A percentile compares a stretch with the other conserved stretches of the same genome.
phyloP scores from a whole-genome alignment of 2,329 filamentous ascomycete species.

The Didymella sp. region DNA sequence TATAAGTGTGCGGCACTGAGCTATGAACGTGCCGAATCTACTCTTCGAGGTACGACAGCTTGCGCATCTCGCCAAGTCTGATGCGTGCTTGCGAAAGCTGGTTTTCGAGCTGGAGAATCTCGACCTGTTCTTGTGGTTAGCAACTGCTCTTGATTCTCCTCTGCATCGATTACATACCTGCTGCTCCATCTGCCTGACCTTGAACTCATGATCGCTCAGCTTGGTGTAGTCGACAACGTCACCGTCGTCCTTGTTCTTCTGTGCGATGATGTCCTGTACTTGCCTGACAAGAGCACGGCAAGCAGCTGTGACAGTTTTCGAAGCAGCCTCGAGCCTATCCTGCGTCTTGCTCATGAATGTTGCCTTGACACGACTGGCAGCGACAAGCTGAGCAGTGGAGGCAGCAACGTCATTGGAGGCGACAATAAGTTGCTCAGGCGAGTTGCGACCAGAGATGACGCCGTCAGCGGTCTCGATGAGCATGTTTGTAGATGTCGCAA shows the following conservation, averaged over 20 bases:
- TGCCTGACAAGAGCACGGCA: slow-evolving; percentile 89
- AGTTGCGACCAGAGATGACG: slow-evolving; percentile 89
- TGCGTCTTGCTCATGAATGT: slow-evolving; percentile 98
- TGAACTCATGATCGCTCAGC: slow-evolving; percentile 94
- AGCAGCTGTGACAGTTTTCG: slow-evolving; percentile 88
- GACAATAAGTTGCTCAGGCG: slow-evolving; percentile 95
- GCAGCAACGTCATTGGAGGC: slow-evolving; percentile 97
- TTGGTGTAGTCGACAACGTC: slow-evolving; percentile 87
- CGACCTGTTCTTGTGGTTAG: slow-evolving; percentile 68
- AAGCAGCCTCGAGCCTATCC: slow-evolving; percentile 86
- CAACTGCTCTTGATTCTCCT: neutral
- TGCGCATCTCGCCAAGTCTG: slow-evolving; percentile 94
- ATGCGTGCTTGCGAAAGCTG: slow-evolving; percentile 77
- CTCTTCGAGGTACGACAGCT: slow-evolving; percentile 78
- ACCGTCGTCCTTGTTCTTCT: slow-evolving; percentile 77
- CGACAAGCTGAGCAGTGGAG: slow-evolving; percentile 94
- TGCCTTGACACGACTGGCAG: slow-evolving; percentile 93
- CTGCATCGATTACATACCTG: slow-evolving; percentile 70
- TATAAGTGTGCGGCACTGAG: neutral
- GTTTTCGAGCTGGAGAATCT: slow-evolving; percentile 96
- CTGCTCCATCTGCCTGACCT: slow-evolving; percentile 98
- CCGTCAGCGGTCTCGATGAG: slow-evolving; percentile 98
- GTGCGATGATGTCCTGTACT: slow-evolving; percentile 92
- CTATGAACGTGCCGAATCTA: slow-evolving; percentile 18
- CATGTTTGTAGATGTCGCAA: slow-evolving; percentile 90